Percentiles rank a stretch among this genome's conserved stretches.
phyloP scores from a whole-genome alignment of 1,139 yeast genomes.

The Taiozyma sp. region DNA sequence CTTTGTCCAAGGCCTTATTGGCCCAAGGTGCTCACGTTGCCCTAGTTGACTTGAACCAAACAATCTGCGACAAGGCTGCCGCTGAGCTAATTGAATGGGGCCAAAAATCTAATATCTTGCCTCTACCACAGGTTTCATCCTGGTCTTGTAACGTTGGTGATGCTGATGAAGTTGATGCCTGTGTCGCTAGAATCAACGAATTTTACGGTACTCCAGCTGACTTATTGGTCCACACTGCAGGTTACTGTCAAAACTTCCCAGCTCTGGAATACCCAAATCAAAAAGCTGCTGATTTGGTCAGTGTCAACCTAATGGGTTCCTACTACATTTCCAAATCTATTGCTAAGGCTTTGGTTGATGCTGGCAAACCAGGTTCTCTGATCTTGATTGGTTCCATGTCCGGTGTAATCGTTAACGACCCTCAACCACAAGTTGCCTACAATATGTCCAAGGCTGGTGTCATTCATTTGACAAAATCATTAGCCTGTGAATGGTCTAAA shows the following conservation, averaged over 20 bases:
- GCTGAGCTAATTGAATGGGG: slow-evolving; percentile 55
- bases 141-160: slow-evolving; percentile 80
- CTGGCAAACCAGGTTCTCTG: slow-evolving; percentile 53
- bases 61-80: slow-evolving; percentile 53
- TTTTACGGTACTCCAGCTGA: slow-evolving; percentile 56
- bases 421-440: slow-evolving; percentile 82
- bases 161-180: slow-evolving; percentile 52
- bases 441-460: slow-evolving; percentile 87
- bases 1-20: slow-evolving; percentile 57
- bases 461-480: slow-evolving; percentile 67
- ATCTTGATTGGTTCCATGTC: slow-evolving; percentile 84
- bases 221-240: slow-evolving; percentile 72
- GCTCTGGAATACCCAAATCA: slow-evolving; percentile 74
- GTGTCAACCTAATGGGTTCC: slow-evolving; percentile 74
- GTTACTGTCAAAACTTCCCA: slow-evolving; percentile 77
- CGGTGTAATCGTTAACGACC: slow-evolving; percentile 76
- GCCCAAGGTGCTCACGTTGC: slow-evolving; percentile 74
- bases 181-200: slow-evolving; percentile 45
- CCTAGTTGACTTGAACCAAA: slow-evolving; percentile 66
- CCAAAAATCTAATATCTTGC: slow-evolving; percentile 41
- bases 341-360: slow-evolving; percentile 63
- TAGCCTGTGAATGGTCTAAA: slow-evolving; percentile 85
- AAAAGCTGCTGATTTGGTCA: slow-evolving; percentile 64
- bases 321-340: slow-evolving; percentile 60
- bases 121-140: slow-evolving; percentile 51